These are phyloP conservation scores for Berberis thunbergii DNA, from an alignment of 164 flowering plant genomes.

Conservation along the genomic window DNA sequence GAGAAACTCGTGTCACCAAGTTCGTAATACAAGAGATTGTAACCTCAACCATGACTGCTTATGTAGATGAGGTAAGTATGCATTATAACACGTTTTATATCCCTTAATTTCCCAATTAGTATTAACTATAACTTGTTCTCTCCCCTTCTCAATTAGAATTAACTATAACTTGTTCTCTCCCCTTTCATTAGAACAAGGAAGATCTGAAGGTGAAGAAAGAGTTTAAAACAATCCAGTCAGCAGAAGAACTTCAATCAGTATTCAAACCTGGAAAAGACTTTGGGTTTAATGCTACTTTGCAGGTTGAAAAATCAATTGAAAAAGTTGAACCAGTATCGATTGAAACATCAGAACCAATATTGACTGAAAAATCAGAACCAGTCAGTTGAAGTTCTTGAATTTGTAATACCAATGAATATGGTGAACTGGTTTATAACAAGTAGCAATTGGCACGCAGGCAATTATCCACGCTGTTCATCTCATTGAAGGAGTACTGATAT, in stretches of 20 bases:
- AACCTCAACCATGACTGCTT: slow-evolving; percentile 45
- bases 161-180: not conserved
- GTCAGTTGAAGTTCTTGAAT: no score
- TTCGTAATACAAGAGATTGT: slow-evolving; percentile 74
- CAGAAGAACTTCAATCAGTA: slow-evolving; percentile 46
- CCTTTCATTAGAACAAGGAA: slow-evolving; percentile 32
- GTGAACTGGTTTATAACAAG: no score
- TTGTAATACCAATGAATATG: no score
- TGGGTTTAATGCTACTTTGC: slow-evolving; percentile 58
- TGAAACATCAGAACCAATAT: no score
- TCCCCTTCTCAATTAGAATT: not conserved
- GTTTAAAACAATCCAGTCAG: slow-evolving; percentile 54
- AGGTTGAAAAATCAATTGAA: slow-evolving; percentile 30
- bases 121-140: not conserved
- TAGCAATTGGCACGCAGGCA: no score
- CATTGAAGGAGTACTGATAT: no score
- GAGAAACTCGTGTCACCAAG: slow-evolving; percentile 62
- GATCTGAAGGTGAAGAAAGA: slow-evolving; percentile 53
- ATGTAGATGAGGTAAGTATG: slow-evolving; percentile 51
- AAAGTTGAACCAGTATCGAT: no score
- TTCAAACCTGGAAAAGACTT: slow-evolving; percentile 59
- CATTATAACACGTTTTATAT: not conserved
- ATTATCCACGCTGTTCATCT: no score
- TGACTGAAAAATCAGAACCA: no score
- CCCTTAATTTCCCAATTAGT: not conserved